These are phyloP conservation scores for Mycena citricolor DNA, from an alignment of 1,284 basidiomycete genomes.

Conservation along the genomic window DNA sequence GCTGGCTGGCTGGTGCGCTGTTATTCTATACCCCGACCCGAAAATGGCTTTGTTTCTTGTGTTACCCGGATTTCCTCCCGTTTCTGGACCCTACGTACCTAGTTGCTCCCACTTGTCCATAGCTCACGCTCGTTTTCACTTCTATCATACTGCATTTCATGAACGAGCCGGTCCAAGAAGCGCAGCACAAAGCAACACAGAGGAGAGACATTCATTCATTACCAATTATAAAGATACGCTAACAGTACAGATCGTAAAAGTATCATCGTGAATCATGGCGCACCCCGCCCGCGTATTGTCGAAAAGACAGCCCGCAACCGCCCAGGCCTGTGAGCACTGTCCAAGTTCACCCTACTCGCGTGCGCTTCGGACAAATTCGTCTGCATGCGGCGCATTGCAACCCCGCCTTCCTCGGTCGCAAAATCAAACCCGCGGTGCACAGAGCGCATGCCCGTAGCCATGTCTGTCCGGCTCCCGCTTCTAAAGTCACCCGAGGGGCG, in stretches of 20 bases:
- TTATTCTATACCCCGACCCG: constrained; percentile 1
- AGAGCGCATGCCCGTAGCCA: constrained; percentile 77
- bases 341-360: constrained; percentile 11
- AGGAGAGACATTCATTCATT: too few relatives aligned
- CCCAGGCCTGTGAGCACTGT: not conserved
- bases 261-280: not conserved
- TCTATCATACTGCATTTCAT: constrained; percentile 11
- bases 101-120: constrained; percentile 10
- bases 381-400: constrained; percentile 79
- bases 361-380: constrained; percentile 63
- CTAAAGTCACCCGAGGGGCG: constrained; percentile 40
- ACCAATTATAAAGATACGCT: too few relatives aligned
- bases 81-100: constrained; percentile 15
- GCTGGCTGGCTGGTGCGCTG: constrained; percentile 1
- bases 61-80: constrained; percentile 15
- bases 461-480: constrained; percentile 69
- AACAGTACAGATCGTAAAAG: not conserved
- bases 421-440: constrained; percentile 84
- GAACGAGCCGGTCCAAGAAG: too few relatives aligned
- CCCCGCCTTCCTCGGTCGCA: constrained; percentile 79
- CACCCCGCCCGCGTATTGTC: not conserved
- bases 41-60: constrained; percentile 13
- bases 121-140: constrained; percentile 15
- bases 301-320: not conserved
- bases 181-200: too few relatives aligned